Base-by-base conservation (phyloP, 352 stramenopile genomes). In the Phytophthora pseudosyringae region DNA sequence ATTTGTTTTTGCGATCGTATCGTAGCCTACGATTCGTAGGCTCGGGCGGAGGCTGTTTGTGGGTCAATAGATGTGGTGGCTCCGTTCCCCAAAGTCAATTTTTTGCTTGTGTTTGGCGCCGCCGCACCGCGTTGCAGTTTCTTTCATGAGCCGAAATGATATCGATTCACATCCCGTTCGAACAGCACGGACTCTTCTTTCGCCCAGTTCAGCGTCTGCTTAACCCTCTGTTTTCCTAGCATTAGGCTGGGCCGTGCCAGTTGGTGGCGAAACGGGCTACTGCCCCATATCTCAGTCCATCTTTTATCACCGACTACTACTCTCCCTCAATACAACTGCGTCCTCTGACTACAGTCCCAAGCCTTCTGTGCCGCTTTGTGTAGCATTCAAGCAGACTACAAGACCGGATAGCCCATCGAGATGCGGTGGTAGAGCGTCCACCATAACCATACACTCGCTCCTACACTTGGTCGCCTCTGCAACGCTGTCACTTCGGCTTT, bases 31-130 rank as follows among this genome's bases (percentile, higher is more conserved):
- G 21, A 21, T 21, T 21, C 21, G 21, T 21, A 21, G 21, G 21
- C 21, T 21, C 21, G 12, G 39, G 43, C n/a, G 13, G 6, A 54
- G 46, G 59, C 25, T 47, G 21, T 58, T 39, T 66, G 56, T 67
- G 57, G 56, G 63, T 67, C 57, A 71, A 71, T 67, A 71, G 57
- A 71, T 71, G 63, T 71, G 49, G 35, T 63, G 21, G 13, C 44
- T 8, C 32, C 1, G 26, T 29, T 5, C 15, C 31, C 18, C 15
- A 38, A 28, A 29, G 28, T 56, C 48, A 45, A 35, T 5, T 5
- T 25, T 8, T 36, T 45, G 11, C 18, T 12, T 52, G 9, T 38
- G 25, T 35, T 51, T 52, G 33, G 21, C 21, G 21, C 21, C 21
- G 21, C 21, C 21, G 2, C 36, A 32, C 15, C 29, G n/a, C 43